A percentile compares a stretch with the other conserved stretches of the same genome.
Conservation (phyloP, 441 rosid species). For the Hypseocharis bilobata region DNA sequence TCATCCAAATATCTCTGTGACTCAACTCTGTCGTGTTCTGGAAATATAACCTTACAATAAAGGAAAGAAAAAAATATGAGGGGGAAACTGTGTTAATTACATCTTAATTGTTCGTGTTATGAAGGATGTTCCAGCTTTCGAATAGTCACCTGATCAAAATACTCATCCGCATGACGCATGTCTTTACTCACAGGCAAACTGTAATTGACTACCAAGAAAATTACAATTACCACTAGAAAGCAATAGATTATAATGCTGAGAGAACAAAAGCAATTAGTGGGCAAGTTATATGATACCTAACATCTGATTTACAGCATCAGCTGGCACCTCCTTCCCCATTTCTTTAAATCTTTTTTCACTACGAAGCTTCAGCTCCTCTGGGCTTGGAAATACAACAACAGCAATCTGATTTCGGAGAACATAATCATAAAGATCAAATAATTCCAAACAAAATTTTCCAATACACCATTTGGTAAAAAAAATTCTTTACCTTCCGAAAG, state of each 20-base stretch:
- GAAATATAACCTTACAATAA: slow-evolving; percentile 25
- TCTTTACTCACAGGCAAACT: slow-evolving; percentile 28
- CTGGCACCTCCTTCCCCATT: slow-evolving; percentile 32
- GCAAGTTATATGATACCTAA: slow-evolving; percentile 18
- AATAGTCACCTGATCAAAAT: slow-evolving; percentile 24
- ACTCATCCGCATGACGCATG: slow-evolving; percentile 24
- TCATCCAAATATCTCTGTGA: slow-evolving; percentile 25
- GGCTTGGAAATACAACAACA: slow-evolving; percentile 29
- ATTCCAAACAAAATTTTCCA: not conserved
- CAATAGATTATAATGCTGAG: not conserved
- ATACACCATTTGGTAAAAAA: not conserved
- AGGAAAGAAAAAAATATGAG: not conserved
- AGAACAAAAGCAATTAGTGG: not conserved
- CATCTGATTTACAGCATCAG: slow-evolving; percentile 26
- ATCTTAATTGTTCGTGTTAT: not conserved
- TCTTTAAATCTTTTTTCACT: slow-evolving; percentile 26
- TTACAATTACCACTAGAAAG: not conserved
- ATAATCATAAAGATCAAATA: not conserved
- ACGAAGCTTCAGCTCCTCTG: slow-evolving; percentile 23
- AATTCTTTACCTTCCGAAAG: slow-evolving; percentile 27
- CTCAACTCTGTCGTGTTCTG: slow-evolving; percentile 21
- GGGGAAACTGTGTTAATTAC: not conserved
- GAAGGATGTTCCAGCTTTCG: slow-evolving; percentile 2
- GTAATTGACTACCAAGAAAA: slow-evolving; percentile 23
- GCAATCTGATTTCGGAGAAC: slow-evolving; percentile 20